Percentiles rank a stretch among this genome's conserved stretches.
Conservation (phyloP, 2,329 filamentous ascomycete genomes). For the Calonectria pteridis region DNA sequence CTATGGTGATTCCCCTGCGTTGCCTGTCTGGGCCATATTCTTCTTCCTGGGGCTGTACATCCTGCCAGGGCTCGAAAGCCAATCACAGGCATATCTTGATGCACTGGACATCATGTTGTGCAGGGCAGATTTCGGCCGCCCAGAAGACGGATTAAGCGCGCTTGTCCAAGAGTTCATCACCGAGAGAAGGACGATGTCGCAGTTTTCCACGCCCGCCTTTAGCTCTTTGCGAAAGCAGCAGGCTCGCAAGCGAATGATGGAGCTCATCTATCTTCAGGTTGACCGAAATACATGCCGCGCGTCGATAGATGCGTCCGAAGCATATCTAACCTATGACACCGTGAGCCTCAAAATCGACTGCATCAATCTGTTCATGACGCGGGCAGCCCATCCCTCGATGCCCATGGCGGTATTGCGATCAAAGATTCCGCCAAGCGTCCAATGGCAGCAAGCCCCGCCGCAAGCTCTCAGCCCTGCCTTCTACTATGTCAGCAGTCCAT, state of each 20-base stretch:
- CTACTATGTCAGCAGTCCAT: neutral
- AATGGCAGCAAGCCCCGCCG: neutral
- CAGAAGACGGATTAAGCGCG: neutral
- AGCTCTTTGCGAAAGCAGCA: neutral
- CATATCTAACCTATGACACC: neutral
- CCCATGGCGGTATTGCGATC: neutral
- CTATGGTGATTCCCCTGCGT: neutral
- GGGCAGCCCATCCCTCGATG: neutral
- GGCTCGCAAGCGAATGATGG: constrained; percentile 14
- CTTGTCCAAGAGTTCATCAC: neutral
- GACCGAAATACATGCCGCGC: neutral
- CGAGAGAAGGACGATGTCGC: neutral
- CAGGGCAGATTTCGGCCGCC: neutral
- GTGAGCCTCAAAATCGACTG: neutral
- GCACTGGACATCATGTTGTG: neutral
- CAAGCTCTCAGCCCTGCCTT: neutral
- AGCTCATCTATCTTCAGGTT: neutral
- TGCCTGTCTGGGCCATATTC: constrained; percentile 3
- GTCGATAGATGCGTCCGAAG: neutral
- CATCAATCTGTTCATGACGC: neutral
- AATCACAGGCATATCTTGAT: neutral
- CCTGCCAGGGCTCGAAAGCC: neutral
- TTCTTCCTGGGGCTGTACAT: neutral
- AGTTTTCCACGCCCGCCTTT: neutral
- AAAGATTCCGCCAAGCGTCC: neutral